A percentile compares a stretch with the other conserved stretches of the same genome.
Conservation (phyloP, 2,329 filamentous ascomycete genomes). For the Magnaporthiopsis incrustans region DNA sequence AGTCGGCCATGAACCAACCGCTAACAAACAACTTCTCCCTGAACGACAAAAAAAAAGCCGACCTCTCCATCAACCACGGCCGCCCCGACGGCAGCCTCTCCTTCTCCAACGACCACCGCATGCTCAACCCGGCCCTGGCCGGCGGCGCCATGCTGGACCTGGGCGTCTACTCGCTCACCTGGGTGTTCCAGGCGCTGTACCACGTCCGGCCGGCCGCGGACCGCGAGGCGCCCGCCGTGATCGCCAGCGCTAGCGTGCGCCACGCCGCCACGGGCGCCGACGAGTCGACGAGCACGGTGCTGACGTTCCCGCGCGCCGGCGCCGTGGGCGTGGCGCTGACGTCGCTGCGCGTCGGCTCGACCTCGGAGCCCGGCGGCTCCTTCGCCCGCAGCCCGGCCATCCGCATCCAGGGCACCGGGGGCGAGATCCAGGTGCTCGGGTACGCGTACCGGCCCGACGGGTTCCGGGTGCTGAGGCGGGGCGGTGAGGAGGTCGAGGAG, state of each 20-base stretch:
- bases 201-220: slow-evolving; percentile 59
- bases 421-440: slow-evolving; percentile 73
- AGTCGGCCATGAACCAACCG: neutral
- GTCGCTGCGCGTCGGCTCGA: slow-evolving; percentile 49
- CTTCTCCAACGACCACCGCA: slow-evolving; percentile 58
- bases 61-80: slow-evolving; percentile 53
- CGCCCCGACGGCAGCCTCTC: slow-evolving; percentile 47
- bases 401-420: slow-evolving; percentile 71
- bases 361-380: slow-evolving; percentile 47
- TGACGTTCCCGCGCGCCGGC: slow-evolving; percentile 62
- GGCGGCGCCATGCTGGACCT: slow-evolving; percentile 78
- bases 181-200: slow-evolving; percentile 86
- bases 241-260: slow-evolving; percentile 62
- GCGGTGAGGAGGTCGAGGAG: slow-evolving; percentile 31
- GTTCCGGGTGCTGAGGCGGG: slow-evolving; percentile 54
- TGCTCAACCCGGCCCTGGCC: slow-evolving; percentile 75
- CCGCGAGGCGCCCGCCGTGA: slow-evolving; percentile 57
- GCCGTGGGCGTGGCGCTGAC: slow-evolving; percentile 68
- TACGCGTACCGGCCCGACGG: slow-evolving; percentile 61
- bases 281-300: slow-evolving; percentile 68
- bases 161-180: slow-evolving; percentile 82
- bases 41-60: slow-evolving; percentile 25
- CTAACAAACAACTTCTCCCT: neutral
- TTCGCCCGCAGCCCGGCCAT: slow-evolving; percentile 57
- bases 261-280: slow-evolving; percentile 66